These are phyloP conservation scores for Knufia petricola DNA, from an alignment of 2,329 filamentous ascomycete genomes.

Conservation along the genomic window DNA sequence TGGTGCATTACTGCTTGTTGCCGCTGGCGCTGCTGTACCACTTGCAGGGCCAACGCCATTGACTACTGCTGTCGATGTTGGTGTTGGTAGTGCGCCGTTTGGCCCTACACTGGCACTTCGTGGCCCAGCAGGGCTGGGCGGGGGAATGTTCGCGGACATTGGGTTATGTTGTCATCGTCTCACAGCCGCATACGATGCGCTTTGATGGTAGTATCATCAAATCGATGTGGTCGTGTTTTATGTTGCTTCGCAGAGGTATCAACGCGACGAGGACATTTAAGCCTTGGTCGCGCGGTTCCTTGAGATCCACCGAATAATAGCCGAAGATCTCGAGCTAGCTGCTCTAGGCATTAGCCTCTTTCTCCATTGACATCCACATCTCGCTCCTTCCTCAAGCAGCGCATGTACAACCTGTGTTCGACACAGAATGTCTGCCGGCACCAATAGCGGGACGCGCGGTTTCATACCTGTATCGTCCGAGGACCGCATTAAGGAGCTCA, in stretches of 20 bases:
- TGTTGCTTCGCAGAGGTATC: not conserved
- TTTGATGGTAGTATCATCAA: not conserved
- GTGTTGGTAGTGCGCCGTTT: constrained; percentile 38
- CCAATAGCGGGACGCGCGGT: not conserved
- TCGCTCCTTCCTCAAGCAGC: not conserved
- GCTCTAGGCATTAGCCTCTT: not conserved
- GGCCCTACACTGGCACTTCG: constrained; percentile 41
- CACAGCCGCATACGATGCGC: not conserved
- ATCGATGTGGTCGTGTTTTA: not conserved
- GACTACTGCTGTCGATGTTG: constrained; percentile 15
- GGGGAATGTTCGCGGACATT: constrained; percentile 30
- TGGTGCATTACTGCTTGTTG: constrained; percentile 22
- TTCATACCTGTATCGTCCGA: constrained; percentile 36
- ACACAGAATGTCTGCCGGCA: not conserved
- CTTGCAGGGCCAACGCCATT: constrained; percentile 16
- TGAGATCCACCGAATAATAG: not conserved
- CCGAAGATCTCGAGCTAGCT: not conserved
- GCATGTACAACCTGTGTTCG: not conserved
- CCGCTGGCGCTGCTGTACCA: constrained; percentile 22
- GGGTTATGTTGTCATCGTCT: not conserved
- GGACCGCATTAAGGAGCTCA: constrained; percentile 72
- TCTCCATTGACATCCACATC: not conserved
- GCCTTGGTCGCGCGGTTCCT: not conserved
- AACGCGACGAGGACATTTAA: not conserved
- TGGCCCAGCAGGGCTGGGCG: constrained; percentile 38